Conservation (phyloP, 345 rosid species). For the Mercurialis annua region DNA sequence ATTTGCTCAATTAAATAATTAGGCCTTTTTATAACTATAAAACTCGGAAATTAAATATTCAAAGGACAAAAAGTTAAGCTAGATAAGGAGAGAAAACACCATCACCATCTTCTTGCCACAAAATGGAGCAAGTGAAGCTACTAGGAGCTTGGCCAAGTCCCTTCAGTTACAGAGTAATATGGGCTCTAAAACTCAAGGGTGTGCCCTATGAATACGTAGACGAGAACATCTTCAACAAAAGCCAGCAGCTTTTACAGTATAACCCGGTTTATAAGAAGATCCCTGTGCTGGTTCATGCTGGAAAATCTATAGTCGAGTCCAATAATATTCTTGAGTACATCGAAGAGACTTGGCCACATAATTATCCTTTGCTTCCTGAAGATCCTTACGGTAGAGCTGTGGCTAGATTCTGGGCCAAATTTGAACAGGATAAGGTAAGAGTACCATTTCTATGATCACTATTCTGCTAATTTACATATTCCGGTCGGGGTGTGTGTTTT, state of each 20-base stretch:
- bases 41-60: no score
- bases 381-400: constrained; percentile 19
- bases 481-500: no score
- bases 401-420: constrained; percentile 23
- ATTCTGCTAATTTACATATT: no score
- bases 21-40: no score
- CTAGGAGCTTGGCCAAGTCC: constrained; percentile 26
- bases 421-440: constrained; percentile 16
- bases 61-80: no score
- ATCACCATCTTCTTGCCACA: no score
- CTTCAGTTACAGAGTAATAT: constrained; percentile 20
- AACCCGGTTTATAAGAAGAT: constrained; percentile 26
- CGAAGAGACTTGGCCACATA: constrained; percentile 19
- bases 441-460: no score
- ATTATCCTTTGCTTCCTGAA: constrained; percentile 16
- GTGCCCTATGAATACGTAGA: constrained; percentile 21
- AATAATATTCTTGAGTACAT: constrained; percentile 18
- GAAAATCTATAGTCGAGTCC: constrained; percentile 16
- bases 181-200: constrained; percentile 23
- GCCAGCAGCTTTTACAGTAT: constrained; percentile 12
- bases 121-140: constrained; percentile 24
- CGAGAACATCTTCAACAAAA: constrained; percentile 16
- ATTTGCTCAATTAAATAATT: no score
- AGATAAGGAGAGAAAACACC: no score
- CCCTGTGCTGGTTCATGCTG: constrained; percentile 12